Evolutionary conservation across 108 stramenopile species (phyloP).

Genomic region (Cyclotella baltica): DNA sequence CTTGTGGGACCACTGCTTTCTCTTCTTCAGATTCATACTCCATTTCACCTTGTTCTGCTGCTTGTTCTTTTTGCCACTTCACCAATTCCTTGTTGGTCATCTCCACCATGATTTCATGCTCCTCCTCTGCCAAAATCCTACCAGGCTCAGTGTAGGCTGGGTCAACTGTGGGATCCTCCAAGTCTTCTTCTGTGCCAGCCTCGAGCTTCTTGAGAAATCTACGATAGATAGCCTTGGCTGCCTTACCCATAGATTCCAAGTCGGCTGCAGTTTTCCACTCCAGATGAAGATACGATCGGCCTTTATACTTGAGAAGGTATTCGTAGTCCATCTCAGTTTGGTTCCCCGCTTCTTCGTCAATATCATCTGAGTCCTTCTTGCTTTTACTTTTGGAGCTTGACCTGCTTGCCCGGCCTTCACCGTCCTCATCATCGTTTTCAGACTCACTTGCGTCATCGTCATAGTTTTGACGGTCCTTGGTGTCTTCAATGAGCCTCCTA

Average conservation of each 20-base stretch:
- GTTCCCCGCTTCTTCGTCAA: constrained; percentile 32
- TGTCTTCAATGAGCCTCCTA: constrained; percentile 84
- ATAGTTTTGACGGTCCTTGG: constrained; percentile 43
- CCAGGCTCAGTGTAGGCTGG: constrained; percentile 78
- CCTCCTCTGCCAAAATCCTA: constrained; percentile 88
- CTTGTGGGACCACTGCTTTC: constrained; percentile 13
- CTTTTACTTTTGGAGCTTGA: constrained; percentile 22
- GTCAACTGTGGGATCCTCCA: constrained; percentile 91
- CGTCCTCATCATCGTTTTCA: constrained; percentile 24
- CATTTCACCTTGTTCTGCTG: constrained; percentile 62
- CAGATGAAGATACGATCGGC: constrained; percentile 91
- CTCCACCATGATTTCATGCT: constrained; percentile 85
- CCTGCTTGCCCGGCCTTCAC: constrained; percentile 3
- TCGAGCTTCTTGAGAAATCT: constrained; percentile 90
- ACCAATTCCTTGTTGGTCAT: constrained; percentile 81
- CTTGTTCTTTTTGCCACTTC: constrained; percentile 82
- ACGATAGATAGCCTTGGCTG: constrained; percentile 85
- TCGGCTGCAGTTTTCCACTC: constrained; percentile 89
- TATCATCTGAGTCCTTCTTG: constrained; percentile 19
- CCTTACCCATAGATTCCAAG: constrained; percentile 87
- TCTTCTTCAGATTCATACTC: constrained; percentile 47
- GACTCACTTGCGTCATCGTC: constrained; percentile 24
- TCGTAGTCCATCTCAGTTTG: constrained; percentile 87
- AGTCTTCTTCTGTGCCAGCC: constrained; percentile 71
- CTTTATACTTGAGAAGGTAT: constrained; percentile 96